These are phyloP conservation scores for Coemansia asiatica DNA, from an alignment of 192 early-diverging fungal genomes.

Conservation along the genomic window DNA sequence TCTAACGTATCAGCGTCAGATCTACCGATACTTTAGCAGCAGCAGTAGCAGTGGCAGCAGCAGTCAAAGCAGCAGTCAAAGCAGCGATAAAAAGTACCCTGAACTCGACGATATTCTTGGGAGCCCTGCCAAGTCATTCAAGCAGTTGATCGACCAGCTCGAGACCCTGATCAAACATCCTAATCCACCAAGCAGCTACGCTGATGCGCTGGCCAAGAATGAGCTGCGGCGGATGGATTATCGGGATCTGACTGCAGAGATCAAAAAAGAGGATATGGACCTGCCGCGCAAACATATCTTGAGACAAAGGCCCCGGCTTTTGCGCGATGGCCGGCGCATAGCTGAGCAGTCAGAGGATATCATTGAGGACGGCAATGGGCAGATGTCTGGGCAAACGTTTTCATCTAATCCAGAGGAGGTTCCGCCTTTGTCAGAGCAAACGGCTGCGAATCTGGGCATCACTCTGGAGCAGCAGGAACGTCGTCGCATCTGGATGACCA, in stretches of 20 bases:
- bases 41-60: not conserved
- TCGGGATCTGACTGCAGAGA: constrained; percentile 25
- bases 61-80: not conserved
- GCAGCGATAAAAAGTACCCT: constrained; percentile 17
- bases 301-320: constrained; percentile 25
- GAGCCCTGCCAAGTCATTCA: constrained; percentile 32
- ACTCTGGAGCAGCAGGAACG: constrained; percentile 39
- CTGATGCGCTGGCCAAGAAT: constrained; percentile 53
- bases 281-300: constrained; percentile 2
- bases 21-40: not conserved
- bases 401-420: constrained; percentile 4
- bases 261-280: not conserved
- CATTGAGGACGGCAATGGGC: not conserved
- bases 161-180: constrained; percentile 49
- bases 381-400: not conserved
- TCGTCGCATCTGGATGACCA: constrained; percentile 42
- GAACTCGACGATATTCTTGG: constrained; percentile 37
- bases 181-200: constrained; percentile 51
- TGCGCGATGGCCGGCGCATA: constrained; percentile 7
- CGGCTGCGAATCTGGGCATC: constrained; percentile 28
- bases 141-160: constrained; percentile 40
- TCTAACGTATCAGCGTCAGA: not conserved
- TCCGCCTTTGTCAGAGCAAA: constrained; percentile 19
- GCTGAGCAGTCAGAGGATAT: not conserved
- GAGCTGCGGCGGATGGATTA: constrained; percentile 37